Percentiles rank a stretch among this genome's conserved stretches.
These are phyloP conservation scores for Aspergillus avenaceus DNA, from an alignment of 495 filamentous ascomycete genomes.

Conservation along the genomic window DNA sequence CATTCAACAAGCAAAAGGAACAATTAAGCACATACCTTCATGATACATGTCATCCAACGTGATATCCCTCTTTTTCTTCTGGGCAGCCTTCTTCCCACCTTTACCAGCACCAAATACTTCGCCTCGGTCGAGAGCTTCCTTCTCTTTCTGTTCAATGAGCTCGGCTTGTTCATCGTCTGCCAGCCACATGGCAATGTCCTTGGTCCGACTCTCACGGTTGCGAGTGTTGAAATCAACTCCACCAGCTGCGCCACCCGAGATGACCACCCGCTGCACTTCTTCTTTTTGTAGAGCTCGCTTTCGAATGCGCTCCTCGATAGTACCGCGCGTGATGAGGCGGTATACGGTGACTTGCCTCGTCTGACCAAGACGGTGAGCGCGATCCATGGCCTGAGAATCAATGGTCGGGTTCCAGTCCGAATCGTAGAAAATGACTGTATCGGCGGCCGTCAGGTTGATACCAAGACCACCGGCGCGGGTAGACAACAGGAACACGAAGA, in stretches of 20 bases:
- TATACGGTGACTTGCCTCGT: conserved; percentile 96
- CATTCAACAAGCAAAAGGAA: no score
- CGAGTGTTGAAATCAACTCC: conserved; percentile 93
- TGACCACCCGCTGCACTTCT: conserved; percentile 98
- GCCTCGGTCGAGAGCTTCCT: conserved; percentile 63
- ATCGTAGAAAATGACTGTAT: conserved; percentile 99
- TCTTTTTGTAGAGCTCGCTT: conserved; percentile 98
- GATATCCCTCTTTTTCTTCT: conserved; percentile 68
- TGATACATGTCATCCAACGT: conserved; percentile 97
- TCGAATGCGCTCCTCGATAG: conserved; percentile 97
- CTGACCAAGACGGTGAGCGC: conserved; percentile 95
- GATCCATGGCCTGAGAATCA: conserved; percentile 98
- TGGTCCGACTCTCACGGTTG: conserved; percentile 83
- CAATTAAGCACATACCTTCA: conserved; percentile 64
- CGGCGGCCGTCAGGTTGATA: conserved; percentile 91
- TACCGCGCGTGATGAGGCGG: conserved; percentile 92
- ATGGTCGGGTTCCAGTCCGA: conserved; percentile 99
- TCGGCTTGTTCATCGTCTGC: conserved; percentile 93
- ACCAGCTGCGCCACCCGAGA: conserved; percentile 78
- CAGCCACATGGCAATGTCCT: conserved; percentile 96
- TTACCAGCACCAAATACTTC: conserved; percentile 47
- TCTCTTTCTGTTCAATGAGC: conserved; percentile 83
- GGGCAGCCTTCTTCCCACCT: conserved; percentile 50
- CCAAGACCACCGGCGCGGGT: conserved; percentile 96
- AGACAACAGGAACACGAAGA: conserved; percentile 94